Evolutionary conservation across 768 basidiomycete species (phyloP).

Genomic region (Boletus tomentosulus): DNA sequence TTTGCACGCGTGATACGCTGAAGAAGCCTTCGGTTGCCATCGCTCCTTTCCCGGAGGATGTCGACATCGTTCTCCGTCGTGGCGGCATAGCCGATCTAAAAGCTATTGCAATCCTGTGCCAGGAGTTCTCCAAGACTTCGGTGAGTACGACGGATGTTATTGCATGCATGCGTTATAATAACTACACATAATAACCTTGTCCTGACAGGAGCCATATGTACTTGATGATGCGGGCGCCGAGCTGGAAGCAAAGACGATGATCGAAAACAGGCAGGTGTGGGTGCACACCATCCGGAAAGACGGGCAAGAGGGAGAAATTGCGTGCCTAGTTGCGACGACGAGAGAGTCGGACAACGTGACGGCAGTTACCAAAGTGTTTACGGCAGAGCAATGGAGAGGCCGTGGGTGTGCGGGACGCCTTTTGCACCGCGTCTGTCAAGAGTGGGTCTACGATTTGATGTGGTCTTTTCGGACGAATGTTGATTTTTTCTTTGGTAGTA

Average conservation of each 20-base stretch:
- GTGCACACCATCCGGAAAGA: constrained; percentile 42
- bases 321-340: constrained; percentile 68
- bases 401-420: constrained; percentile 57
- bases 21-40: constrained; percentile 1
- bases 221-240: constrained; percentile 41
- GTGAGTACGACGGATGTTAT: constrained; percentile 36
- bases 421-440: constrained; percentile 49
- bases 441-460: constrained; percentile 32
- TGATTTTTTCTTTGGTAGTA: constrained; percentile 15
- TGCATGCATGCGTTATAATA: not conserved
- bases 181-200: not conserved
- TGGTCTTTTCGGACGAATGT: not conserved
- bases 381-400: constrained; percentile 46
- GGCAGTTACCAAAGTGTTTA: constrained; percentile 69
- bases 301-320: constrained; percentile 37
- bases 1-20: constrained; percentile 46
- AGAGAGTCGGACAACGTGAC: constrained; percentile 50
- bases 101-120: constrained; percentile 43
- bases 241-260: constrained; percentile 48
- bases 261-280: constrained; percentile 51
- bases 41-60: constrained; percentile 2
- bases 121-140: constrained; percentile 54
- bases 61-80: constrained; percentile 29
- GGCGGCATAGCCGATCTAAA: constrained; percentile 31
- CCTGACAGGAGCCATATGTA: constrained; percentile 51